Evolutionary conservation across 495 filamentous ascomycete species (phyloP), one percentile per base, ranked within the genome.

Genomic region (Penicillium verhagenii): DNA sequence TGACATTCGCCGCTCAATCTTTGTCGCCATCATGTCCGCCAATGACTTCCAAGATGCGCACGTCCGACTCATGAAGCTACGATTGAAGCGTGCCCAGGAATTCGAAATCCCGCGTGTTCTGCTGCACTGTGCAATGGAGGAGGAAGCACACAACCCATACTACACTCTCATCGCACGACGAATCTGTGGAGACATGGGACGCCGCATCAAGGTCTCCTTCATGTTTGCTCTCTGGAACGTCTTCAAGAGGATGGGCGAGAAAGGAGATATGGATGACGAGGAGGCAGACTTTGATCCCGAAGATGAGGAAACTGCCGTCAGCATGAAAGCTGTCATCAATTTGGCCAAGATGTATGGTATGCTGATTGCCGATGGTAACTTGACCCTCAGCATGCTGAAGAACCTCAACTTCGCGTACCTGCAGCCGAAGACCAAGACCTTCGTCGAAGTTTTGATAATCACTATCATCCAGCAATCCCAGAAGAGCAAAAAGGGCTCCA

Each of bases 1-100:
- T 0, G 89, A 93, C 59, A 80, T 96, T 37, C 87, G 95, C 21
- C 87, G 92, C 28, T 90, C 90, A 7, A 96, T 98, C 54, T 98
- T 97, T 65, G 80, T 95, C 20, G 83, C 91, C 26, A 82, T 97
- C 56, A 86, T 96, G 79, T 91, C 89, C n/a, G 90, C 91, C 3
- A 79, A 78, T 4, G 93, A 97, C 66, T 92, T 81, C 69, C 83
- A 89, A 53, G 91, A 97, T 65, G 94, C 92, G 0, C 82, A 90
- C 57, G 64, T 83, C 3, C 85, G 89, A 8, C 75, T 97, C 2
- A 73, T 86, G 54, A 96, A 95, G 60, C 80, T 98, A 20, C 82
- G 83, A 42, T 82, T 98, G 35, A 96, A 94, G 70, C 86, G 84
- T 61, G 80, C 88, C 2, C 93, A 97, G 64, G 84, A 94, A 59